Base-by-base conservation (phyloP, 495 filamentous ascomycete species). In the Penicillium odoratum region DNA sequence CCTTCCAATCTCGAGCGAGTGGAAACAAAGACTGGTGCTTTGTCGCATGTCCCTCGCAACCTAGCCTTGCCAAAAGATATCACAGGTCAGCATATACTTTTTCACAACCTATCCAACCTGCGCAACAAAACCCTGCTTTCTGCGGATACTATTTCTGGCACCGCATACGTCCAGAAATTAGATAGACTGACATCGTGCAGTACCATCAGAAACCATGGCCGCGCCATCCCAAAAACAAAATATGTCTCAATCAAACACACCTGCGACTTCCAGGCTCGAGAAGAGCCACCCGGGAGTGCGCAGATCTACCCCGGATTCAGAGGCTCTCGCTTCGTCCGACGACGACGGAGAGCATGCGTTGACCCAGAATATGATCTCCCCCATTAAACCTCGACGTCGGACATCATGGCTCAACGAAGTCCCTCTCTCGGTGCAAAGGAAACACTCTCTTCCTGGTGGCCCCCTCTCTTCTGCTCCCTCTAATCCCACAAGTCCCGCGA, bases 281-380 rank as follows among this genome's bases (percentile, higher is more conserved):
- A 92, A 89, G 68, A 76, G 87, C 52, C 86, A 89, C 61, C 73
- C 75, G 7, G 80, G 78, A 47, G 74, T 84, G 42, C 85, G 89
- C 61, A 87, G 88, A 54, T 91, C 91, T 16, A 96, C 93, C 6
- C 93, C 93, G 15, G 93, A 96, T 65, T 96, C 92, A 7, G 93
- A 97, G 66, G 93, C 92, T 43, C 75, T 97, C 48, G 91, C 89
- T 38, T 96, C 92, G 58, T 96, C 93, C 3, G 93, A 97, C 66
- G 93, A 97, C 64, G 93, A 97, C 68, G 81, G 76, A 34, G 92
- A 81, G 31, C 79, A 83, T 59, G 59, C 62, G 15, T 64, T 71
- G 8, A 55, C 69, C 6, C 69, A 75, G 3, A 68, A 74, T 34
- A 68, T 73, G 21, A 71, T 65, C 46, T 69, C 70, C 30, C 60